A percentile compares a stretch with the other conserved stretches of the same genome.
These are phyloP conservation scores for Diaporthe amygdali DNA, from an alignment of 2,329 filamentous ascomycete genomes.

Conservation along the genomic window DNA sequence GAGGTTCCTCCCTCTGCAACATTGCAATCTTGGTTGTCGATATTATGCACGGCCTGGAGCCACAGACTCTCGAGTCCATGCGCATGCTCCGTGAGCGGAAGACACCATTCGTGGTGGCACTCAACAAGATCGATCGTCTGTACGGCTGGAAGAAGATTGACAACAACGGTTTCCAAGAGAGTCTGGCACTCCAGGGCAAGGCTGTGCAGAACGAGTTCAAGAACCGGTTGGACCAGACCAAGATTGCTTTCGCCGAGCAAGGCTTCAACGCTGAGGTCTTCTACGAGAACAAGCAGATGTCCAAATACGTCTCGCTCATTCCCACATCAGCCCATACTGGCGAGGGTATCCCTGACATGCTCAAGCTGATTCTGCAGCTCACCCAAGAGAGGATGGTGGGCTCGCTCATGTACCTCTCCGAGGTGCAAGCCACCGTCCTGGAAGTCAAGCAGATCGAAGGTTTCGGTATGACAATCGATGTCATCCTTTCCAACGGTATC, in stretches of 20 bases:
- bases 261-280: constrained; percentile 97
- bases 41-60: constrained; percentile 99
- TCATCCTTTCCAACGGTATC: constrained; percentile 94
- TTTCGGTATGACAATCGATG: constrained; percentile 98
- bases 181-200: constrained; percentile 86
- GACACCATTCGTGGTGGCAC: constrained; percentile 96
- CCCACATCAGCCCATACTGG: constrained; percentile 98
- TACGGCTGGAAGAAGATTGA: constrained; percentile 99
- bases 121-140: constrained; percentile 99
- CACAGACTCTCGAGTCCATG: constrained; percentile 97
- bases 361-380: constrained; percentile 90
- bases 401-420: constrained; percentile 96
- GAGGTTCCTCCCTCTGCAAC: constrained; percentile 98
- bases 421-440: constrained; percentile 96
- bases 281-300: constrained; percentile 98
- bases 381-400: constrained; percentile 98
- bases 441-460: constrained; percentile 99
- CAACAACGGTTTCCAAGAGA: constrained; percentile 98
- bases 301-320: constrained; percentile 91
- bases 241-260: constrained; percentile 92
- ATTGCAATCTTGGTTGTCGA: constrained; percentile 99
- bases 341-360: constrained; percentile 97
- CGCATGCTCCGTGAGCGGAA: constrained; percentile 88
- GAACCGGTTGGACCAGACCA: constrained; percentile 88
- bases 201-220: constrained; percentile 93